Evolutionary conservation across 2,329 filamentous ascomycete genomes (phyloP), one percentile per base, ranked within the genome.

Genomic region (Shiraia bambusicola): DNA sequence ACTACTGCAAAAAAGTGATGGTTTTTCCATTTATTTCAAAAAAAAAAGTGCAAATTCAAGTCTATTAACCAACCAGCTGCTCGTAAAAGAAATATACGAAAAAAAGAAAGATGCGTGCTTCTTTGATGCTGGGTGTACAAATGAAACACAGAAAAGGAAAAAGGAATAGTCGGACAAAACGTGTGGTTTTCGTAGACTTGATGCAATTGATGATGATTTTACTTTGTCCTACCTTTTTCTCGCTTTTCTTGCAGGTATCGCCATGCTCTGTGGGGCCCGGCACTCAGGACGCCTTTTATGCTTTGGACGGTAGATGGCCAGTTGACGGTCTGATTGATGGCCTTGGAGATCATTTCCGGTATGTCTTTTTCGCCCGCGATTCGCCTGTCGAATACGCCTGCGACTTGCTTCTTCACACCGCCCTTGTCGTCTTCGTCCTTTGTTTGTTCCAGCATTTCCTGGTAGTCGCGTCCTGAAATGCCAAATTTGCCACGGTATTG

Each of bases 301-400:
- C 84, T 93, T 70, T 98, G 92, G 4, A 83, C 83, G 2, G 88
- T 89, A 59, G 89, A 93, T 1, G 93, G 91, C 93, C 93, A 97
- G 41, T 82, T 81, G 57, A 97, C 88, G 0, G 94, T 97, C 64
- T 87, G 86, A 62, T 83, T 86, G 61, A 98, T 91, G 28, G 90
- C 86, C 27, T 78, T 76, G 25, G 84, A 80, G 13, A 97, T 82
- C 53, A 86, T 84, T 17, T 80, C 73, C 29, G 78, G 77, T n/a
- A 97, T 73, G 54, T 86, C 81, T 14, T 77, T 74, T 28, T 86
- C 79, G 42, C 87, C 86, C 0, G 86, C 90, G 54, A 98, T 93
- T 14, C 89, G 81, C 56, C 80, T 82, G 70, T 98, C 93, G 53
- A 98, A 97, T 1, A 81, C 80, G 32, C 90, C 88, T 9, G 87